Conservation (phyloP, 306 rosid genomes). For the Urtica urens region DNA sequence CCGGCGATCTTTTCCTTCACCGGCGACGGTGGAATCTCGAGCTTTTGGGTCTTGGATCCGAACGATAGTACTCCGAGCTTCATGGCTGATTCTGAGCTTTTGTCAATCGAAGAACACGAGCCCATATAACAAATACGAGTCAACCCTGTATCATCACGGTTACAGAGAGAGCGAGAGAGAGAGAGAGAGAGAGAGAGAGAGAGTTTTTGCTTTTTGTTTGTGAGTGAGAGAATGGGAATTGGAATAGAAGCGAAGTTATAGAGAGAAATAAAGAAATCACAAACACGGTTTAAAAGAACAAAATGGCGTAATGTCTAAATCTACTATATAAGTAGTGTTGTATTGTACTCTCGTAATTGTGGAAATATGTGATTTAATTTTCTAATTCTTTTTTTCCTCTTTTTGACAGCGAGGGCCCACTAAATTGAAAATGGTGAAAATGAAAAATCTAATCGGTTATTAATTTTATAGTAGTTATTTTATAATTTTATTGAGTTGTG, state of each 20-base stretch:
- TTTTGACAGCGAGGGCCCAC: conserved; percentile 32
- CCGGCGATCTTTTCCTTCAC: conserved; percentile 31
- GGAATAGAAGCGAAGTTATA: conserved; percentile 38
- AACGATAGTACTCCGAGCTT: conserved; percentile 38
- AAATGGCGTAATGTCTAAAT: neutral
- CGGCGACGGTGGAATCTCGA: conserved; percentile 55
- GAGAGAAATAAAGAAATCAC: neutral
- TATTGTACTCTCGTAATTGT: neutral
- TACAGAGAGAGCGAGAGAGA: conserved; percentile 16
- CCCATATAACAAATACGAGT: conserved; percentile 35
- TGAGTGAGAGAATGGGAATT: conserved; percentile 24
- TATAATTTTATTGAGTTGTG: no score
- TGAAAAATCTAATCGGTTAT: neutral
- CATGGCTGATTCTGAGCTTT: conserved; percentile 43
- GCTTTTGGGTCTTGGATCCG: conserved; percentile 38
- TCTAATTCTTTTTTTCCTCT: no score
- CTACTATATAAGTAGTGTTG: no score
- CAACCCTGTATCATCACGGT: conserved; percentile 23
- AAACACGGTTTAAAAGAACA: neutral
- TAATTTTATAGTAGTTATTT: neutral
- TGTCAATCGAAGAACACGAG: conserved; percentile 45
- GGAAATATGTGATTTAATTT: neutral
- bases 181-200: conserved; percentile 15
- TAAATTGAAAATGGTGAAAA: neutral
- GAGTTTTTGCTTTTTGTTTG: conserved; percentile 34